Evolutionary conservation across 768 basidiomycete species (phyloP).

Genomic region (Crepidotus variabilis): DNA sequence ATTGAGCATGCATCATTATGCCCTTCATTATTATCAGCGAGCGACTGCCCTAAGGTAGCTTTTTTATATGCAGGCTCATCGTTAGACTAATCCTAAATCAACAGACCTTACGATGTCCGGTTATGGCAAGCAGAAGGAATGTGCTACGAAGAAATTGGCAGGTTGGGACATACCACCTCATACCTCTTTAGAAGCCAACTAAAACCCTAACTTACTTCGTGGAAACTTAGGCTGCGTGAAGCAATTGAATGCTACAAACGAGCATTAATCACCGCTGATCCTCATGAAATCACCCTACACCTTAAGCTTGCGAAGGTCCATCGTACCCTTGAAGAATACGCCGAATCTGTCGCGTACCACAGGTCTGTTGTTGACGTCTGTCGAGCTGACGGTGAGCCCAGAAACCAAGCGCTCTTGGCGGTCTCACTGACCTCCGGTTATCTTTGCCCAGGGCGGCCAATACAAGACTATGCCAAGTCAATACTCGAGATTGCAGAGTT

Average conservation of each 20-base stretch:
- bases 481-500: conserved; percentile 80
- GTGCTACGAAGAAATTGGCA: conserved; percentile 89
- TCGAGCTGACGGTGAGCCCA: conserved; percentile 51
- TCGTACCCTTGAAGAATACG: conserved; percentile 58
- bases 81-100: background rate
- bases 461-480: conserved; percentile 82
- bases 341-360: conserved; percentile 76
- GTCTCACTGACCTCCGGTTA: conserved; percentile 21
- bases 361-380: conserved; percentile 75
- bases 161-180: conserved; percentile 38
- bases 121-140: conserved; percentile 94
- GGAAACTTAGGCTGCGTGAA: conserved; percentile 62
- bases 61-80: background rate
- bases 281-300: conserved; percentile 69
- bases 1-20: conserved; percentile 94
- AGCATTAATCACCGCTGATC: conserved; percentile 78
- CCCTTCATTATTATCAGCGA: conserved; percentile 93
- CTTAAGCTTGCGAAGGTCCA: conserved; percentile 74
- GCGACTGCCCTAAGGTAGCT: conserved; percentile 84
- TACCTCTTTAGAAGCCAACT: background rate
- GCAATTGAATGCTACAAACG: conserved; percentile 91
- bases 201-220: conserved; percentile 3
- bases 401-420: conserved; percentile 14
- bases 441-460: conserved; percentile 49
- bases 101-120: conserved; percentile 90